Percentiles rank a stretch among this genome's conserved stretches.
Conservation (phyloP, 1,284 basidiomycete genomes). For the Phellopilus nigrolimitatus region DNA sequence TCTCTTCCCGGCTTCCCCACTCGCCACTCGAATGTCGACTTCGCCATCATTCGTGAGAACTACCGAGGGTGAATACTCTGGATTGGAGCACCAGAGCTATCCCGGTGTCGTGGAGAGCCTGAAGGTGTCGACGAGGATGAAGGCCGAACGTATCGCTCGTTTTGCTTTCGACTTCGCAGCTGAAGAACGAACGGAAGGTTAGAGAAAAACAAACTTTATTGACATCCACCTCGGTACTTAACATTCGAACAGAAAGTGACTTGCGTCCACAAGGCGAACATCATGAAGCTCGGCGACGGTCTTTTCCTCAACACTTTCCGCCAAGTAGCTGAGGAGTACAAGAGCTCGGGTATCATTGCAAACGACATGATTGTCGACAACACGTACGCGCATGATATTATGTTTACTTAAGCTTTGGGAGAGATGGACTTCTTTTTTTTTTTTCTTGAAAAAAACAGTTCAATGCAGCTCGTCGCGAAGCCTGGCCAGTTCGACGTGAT, state of each 20-base stretch:
- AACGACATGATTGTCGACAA: conserved; percentile 99
- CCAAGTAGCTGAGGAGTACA: conserved; percentile 93
- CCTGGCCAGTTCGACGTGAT: conserved; percentile 98
- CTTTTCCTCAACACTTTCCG: conserved; percentile 99
- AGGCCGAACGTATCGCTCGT: conserved; percentile 94
- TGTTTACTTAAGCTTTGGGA: not conserved
- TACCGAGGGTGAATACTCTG: conserved; percentile 99
- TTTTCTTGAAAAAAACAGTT: conserved; percentile 40
- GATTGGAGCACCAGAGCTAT: conserved; percentile 96
- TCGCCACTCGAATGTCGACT: conserved; percentile 95
- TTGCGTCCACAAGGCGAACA: conserved; percentile 99
- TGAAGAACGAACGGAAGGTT: conserved; percentile 98
- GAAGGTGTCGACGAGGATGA: conserved; percentile 94
- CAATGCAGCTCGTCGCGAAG: conserved; percentile 97
- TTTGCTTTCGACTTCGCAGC: conserved; percentile 99
- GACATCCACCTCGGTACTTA: no score
- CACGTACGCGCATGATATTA: conserved; percentile 54
- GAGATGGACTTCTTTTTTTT: conserved; percentile 6
- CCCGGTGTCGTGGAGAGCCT: conserved; percentile 98
- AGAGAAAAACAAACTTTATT: no score
- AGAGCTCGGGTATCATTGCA: conserved; percentile 84
- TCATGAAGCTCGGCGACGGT: conserved; percentile 99
- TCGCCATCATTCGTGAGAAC: conserved; percentile 99
- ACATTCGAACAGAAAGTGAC: conserved; percentile 93
- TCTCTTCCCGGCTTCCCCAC: conserved; percentile 97